These are phyloP conservation scores for Hortiboletus flavorubellus DNA, from an alignment of 768 basidiomycete genomes.

Conservation along the genomic window DNA sequence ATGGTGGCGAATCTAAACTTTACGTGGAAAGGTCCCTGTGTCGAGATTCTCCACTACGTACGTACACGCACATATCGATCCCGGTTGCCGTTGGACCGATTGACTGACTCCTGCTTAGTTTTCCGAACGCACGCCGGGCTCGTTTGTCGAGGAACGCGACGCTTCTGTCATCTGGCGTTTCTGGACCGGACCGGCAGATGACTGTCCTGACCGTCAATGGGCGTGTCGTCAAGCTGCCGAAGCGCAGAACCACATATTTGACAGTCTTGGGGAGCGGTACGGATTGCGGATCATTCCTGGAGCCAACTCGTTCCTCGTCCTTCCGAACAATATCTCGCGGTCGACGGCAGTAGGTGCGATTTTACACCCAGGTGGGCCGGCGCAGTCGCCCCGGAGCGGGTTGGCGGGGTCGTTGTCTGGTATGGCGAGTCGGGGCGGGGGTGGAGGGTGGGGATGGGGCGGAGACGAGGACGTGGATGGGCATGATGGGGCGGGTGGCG, in stretches of 20 bases:
- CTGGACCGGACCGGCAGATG: constrained; percentile 55
- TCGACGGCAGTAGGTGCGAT: constrained; percentile 83
- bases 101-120: constrained; percentile 47
- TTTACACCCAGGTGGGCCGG: constrained; percentile 58
- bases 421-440: constrained; percentile 18
- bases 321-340: constrained; percentile 80
- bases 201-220: constrained; percentile 68
- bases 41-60: constrained; percentile 84
- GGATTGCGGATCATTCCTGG: constrained; percentile 82
- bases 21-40: constrained; percentile 75
- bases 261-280: constrained; percentile 80
- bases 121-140: constrained; percentile 83
- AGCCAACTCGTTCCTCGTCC: constrained; percentile 72
- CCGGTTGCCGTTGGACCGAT: neutral
- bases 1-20: constrained; percentile 78
- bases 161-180: constrained; percentile 85
- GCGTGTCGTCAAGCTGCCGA: constrained; percentile 84
- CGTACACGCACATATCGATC: constrained; percentile 26
- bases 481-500: constrained; percentile 29
- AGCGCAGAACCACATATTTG: constrained; percentile 90
- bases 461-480: neutral
- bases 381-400: constrained; percentile 32
- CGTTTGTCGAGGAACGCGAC: constrained; percentile 80
- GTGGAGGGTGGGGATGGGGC: neutral
- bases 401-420: constrained; percentile 36